Evolutionary conservation across 768 basidiomycete species (phyloP).

Genomic region (Mycena epipterygia): DNA sequence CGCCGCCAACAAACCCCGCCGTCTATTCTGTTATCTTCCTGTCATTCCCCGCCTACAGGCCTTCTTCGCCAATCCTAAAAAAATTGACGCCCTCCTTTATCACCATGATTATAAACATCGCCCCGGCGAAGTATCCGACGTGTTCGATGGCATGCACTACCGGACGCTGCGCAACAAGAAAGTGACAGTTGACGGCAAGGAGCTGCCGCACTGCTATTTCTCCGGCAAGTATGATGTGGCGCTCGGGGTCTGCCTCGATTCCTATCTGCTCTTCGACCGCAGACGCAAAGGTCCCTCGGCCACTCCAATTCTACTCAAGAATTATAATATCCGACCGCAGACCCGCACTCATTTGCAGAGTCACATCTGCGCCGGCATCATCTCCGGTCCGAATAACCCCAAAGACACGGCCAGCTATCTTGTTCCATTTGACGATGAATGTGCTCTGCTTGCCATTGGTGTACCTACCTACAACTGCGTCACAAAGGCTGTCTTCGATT

Average conservation of each 20-base stretch:
- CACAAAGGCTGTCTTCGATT: not conserved
- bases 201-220: slow-evolving; percentile 49
- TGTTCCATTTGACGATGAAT: not conserved
- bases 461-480: not conserved
- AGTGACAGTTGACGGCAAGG: slow-evolving; percentile 46
- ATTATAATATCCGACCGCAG: too few relatives aligned
- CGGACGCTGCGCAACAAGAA: slow-evolving; percentile 31
- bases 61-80: too few relatives aligned
- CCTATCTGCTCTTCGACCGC: slow-evolving; percentile 55
- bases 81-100: slow-evolving; percentile 32
- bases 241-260: slow-evolving; percentile 57
- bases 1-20: slow-evolving; percentile 19
- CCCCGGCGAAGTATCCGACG: slow-evolving; percentile 42
- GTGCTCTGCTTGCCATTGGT: not conserved
- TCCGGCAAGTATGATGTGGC: slow-evolving; percentile 55
- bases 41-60: too few relatives aligned
- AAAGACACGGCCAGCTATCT: not conserved
- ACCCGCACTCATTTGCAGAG: too few relatives aligned
- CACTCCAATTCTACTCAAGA: not conserved
- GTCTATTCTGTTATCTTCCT: slow-evolving; percentile 45
- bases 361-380: too few relatives aligned
- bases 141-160: slow-evolving; percentile 54
- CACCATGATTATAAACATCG: slow-evolving; percentile 25
- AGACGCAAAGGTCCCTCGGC: not conserved
- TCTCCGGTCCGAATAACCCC: not conserved